Base-by-base conservation (phyloP, 768 basidiomycete species). In the Cystobasidium ongulense region DNA sequence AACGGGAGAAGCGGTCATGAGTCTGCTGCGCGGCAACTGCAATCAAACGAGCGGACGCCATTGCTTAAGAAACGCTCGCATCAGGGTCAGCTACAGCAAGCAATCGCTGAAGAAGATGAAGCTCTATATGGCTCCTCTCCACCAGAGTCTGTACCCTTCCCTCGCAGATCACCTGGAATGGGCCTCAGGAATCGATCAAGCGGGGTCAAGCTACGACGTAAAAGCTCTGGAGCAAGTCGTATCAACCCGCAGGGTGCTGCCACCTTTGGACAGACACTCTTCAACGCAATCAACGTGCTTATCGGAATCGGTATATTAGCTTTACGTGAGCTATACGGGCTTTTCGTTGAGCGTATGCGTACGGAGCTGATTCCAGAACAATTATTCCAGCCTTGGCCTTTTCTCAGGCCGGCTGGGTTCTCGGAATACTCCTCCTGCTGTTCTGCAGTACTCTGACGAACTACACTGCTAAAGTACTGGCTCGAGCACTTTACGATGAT, bases 381-480 rank as follows among this genome's bases (percentile, higher is more conserved):
- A 1, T 11, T 52, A 21, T 33, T 31, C 25, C 63, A 74, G 72
- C 79, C 10, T 74, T 96, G 29, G 94, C 94, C 0, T 95, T 96
- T 78, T 87, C 92, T 0, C 91, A 91, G 78, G 86, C 91, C 1
- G 95, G 94, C 1, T 97, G 94, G 94, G 82, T 88, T 21, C 83
- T 85, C 41, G 94, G 95, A 0, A 88, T 88, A 0, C 7, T 85
- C 29, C 83, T 97, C 18, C 86, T 95, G 72, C 79, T 90, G 13
- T 85, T 86, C 65, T 93, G 92, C 77, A 91, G 89, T 0, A 84
- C 85, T 73, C 81, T 94, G 21, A 89, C 92, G 8, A 95, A 91
- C 79, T 91, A 96, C 81, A 93, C 91, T 91, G 93, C 92, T 11
- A 94, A 94, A 81, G 85, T 93, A 57, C 86, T 97, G 18, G 92